These are phyloP conservation scores for Corylus avellana DNA, from an alignment of 306 rosid species.

Conservation along the genomic window DNA sequence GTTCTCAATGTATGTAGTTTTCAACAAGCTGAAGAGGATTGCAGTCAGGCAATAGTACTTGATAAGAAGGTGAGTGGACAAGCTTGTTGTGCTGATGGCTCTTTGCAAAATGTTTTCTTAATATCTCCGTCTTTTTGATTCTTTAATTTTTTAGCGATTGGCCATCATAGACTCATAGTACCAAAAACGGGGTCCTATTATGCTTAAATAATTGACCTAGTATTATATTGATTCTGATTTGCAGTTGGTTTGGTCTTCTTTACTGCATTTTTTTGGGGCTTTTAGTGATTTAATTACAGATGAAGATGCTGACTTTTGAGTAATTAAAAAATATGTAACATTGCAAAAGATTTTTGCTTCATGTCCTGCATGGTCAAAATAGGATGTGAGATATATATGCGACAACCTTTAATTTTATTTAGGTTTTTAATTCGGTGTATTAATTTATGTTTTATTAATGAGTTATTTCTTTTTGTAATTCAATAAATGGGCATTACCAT, in stretches of 20 bases:
- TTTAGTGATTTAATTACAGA: not conserved
- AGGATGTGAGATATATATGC: not conserved
- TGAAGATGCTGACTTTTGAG: not conserved
- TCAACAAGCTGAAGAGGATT: slow-evolving; percentile 92
- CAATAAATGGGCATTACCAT: no score
- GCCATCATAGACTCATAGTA: not conserved
- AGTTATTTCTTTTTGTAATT: no score
- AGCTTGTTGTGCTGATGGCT: not conserved
- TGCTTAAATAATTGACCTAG: not conserved
- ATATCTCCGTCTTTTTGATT: not conserved
- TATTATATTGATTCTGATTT: not conserved
- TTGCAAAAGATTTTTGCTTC: not conserved
- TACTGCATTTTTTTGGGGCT: not conserved
- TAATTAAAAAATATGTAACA: not conserved
- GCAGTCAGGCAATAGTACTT: slow-evolving; percentile 61
- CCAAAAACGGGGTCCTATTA: not conserved
- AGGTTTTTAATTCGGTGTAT: no score
- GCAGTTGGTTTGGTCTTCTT: not conserved
- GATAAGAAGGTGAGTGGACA: slow-evolving; percentile 77
- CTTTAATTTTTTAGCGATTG: not conserved
- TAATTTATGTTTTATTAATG: no score
- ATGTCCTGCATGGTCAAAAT: not conserved
- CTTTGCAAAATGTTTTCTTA: slow-evolving; percentile 3
- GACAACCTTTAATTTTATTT: no score
- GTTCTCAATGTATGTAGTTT: slow-evolving; percentile 55